Evolutionary conservation across 139 green algal genomes (phyloP).

Genomic region (Zygnema cylindricum): DNA sequence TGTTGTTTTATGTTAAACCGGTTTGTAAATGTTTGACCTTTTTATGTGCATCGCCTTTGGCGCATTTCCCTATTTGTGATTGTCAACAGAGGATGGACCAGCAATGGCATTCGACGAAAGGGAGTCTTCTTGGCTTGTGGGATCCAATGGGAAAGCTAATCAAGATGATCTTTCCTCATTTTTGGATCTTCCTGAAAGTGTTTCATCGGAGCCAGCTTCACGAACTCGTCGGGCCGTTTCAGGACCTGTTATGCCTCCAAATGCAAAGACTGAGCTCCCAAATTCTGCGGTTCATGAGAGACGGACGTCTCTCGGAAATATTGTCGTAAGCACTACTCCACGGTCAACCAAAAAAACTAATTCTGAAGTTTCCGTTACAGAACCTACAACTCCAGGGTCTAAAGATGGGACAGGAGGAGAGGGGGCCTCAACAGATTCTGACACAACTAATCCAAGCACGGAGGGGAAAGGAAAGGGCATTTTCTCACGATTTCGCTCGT

Average conservation of each 20-base stretch:
- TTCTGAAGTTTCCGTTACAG: too few species aligned
- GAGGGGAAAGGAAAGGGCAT: neutral
- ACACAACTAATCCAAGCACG: too few species aligned
- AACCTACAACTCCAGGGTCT: too few species aligned
- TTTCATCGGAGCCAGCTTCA: neutral
- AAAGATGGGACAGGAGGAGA: too few species aligned
- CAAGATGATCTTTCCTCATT: constrained; percentile 1
- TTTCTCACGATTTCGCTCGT: neutral
- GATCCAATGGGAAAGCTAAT: neutral
- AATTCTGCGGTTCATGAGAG: neutral
- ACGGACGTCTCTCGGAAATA: neutral
- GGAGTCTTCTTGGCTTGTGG: neutral
- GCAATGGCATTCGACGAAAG: neutral
- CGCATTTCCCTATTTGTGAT: too few species aligned
- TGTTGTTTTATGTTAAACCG: too few species aligned
- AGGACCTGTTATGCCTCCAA: neutral
- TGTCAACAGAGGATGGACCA: neutral
- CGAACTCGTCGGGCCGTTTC: neutral
- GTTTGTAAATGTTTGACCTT: too few species aligned
- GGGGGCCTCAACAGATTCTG: too few species aligned
- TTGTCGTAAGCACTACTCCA: neutral
- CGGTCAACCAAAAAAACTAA: too few species aligned
- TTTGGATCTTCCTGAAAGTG: neutral
- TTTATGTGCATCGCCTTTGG: too few species aligned
- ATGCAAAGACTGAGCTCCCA: neutral